Evolutionary conservation across 2,329 filamentous ascomycete species (phyloP).

Genomic region (Teratosphaeria pseudoeucalypti): DNA sequence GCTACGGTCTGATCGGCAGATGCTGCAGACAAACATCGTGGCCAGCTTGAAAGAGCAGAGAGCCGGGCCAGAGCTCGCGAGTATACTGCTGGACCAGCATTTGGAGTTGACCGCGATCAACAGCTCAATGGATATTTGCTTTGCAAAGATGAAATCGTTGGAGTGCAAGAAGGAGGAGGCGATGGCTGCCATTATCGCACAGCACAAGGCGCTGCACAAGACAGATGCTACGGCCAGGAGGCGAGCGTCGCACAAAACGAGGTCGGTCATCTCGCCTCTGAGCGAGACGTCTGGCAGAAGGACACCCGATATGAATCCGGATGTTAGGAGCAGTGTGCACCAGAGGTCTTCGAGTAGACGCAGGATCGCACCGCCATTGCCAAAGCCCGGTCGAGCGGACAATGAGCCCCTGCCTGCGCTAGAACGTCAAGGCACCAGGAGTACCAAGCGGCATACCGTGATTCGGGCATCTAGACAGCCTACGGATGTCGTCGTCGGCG

Average conservation of each 20-base stretch:
- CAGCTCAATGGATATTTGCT: constrained; percentile 26
- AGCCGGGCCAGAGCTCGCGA: constrained; percentile 16
- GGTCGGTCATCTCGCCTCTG: neutral
- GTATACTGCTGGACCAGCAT: constrained; percentile 21
- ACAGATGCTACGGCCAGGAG: neutral
- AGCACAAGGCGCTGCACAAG: neutral
- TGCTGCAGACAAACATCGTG: constrained; percentile 16
- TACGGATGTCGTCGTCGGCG: neutral
- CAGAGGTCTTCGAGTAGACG: neutral
- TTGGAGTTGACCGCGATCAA: constrained; percentile 19
- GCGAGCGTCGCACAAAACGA: neutral
- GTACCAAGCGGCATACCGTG: neutral
- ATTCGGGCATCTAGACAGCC: neutral
- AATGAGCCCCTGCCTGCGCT: neutral
- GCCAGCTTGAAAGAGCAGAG: constrained; percentile 14
- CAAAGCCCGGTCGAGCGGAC: neutral
- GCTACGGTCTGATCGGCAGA: constrained; percentile 21
- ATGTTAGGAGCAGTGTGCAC: neutral
- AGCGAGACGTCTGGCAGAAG: neutral
- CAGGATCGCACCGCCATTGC: neutral
- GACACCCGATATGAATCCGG: neutral
- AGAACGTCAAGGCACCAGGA: neutral
- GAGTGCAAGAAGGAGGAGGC: constrained; percentile 22
- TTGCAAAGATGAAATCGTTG: constrained; percentile 23
- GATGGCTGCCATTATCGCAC: constrained; percentile 12